Base-by-base conservation (phyloP, 2,329 filamentous ascomycete genomes). In the Arthrobotrys conoides region DNA sequence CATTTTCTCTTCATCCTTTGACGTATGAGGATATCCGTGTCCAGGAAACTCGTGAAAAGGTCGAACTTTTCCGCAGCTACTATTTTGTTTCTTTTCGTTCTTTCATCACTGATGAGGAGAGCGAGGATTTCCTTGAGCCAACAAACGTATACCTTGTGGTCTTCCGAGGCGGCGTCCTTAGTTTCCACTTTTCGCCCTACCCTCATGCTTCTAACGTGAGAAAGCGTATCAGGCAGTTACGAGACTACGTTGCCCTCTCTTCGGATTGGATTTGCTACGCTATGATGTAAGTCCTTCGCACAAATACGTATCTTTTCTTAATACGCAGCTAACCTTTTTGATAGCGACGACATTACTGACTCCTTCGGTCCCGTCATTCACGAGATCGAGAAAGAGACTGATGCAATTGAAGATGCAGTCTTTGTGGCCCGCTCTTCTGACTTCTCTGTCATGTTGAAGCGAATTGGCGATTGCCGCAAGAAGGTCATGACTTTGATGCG, bases 181-280 rank as follows among this genome's bases (percentile, higher is more conserved):
- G 92, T 82, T 99, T 99, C 86, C 96, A 99, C 84, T 97, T 97
- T 85, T 94, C 92, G n/a, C 91, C 95, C 85, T 97, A 93, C 5
- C 96, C 96, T 9, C 96, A 99, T 84, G 93, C 95, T 1, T 95
- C 96, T 83, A 99, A 99, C 82, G 96, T 99, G 24, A 93, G 96
- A 22, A 90, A 96, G 55, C 91, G 96, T 38, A 95, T 99, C 83
- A 92, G 96, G 10, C 96, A 99, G 84, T 86, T 99, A 57, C 93
- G 93, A 80, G 96, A 99, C 84, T 99, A 97, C 84, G 88, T 98
- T 82, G 93, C 97, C 51, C 87, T 98, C 12, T 95, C 92, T 57
- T 93, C 95, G 0, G 96, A 99, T 84, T 99, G 96, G 96, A 97
- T 99, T 81, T 97, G 93, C 6, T 99, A 99, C 83, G 96, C 94